phyloP scores from a whole-genome alignment of 345 rosid species.

The Citrus mangshanensis region DNA sequence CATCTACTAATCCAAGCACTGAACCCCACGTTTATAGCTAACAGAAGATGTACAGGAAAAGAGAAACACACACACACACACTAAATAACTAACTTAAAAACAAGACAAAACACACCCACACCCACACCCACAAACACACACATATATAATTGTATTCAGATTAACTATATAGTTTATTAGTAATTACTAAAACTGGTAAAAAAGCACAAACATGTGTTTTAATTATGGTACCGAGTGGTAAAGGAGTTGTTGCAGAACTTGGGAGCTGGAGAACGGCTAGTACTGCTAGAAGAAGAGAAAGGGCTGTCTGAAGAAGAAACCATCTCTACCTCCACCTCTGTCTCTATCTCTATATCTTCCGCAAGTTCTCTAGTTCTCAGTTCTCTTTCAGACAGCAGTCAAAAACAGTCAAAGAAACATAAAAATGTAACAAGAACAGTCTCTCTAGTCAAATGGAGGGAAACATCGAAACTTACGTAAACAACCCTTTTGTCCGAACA shows the following conservation, averaged over 20 bases:
- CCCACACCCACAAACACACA: too few relatives aligned
- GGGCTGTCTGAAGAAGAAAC: conserved; percentile 26
- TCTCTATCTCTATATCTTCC: background rate
- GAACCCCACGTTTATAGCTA: background rate
- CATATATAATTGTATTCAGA: too few relatives aligned
- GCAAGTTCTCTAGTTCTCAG: background rate
- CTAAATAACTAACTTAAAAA: background rate
- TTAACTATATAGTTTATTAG: background rate
- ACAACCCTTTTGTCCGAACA: background rate
- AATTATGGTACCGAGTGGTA: conserved; percentile 44
- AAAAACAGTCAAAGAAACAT: background rate
- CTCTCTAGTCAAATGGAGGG: background rate
- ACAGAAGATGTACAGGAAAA: background rate
- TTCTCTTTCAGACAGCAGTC: background rate
- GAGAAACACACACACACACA: background rate
- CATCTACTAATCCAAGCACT: background rate
- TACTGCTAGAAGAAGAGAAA: conserved; percentile 17
- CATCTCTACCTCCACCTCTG: background rate
- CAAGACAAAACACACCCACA: background rate
- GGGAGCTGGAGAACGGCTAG: conserved; percentile 34
- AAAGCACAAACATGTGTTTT: background rate
- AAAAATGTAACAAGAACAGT: background rate
- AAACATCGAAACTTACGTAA: background rate
- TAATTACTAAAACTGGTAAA: too few relatives aligned
- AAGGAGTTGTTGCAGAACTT: conserved; percentile 39